These are phyloP conservation scores for Cytospora paraplurivora DNA, from an alignment of 2,329 filamentous ascomycete species.

Conservation along the genomic window DNA sequence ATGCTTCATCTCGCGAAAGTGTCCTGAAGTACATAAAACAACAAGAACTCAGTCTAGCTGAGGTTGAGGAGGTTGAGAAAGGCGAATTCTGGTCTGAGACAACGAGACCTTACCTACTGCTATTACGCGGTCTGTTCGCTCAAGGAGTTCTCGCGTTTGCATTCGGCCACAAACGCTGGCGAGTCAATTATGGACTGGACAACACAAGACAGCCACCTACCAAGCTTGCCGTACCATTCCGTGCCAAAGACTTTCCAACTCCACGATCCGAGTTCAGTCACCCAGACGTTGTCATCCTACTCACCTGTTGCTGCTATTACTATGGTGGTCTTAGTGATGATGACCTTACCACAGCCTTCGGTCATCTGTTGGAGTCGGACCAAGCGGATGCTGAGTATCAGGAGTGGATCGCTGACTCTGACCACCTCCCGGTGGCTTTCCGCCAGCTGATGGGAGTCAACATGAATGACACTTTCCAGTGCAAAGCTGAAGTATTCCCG, in stretches of 20 bases:
- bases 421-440: conserved; percentile 41
- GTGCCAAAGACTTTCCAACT: conserved; percentile 60
- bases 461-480: conserved; percentile 55
- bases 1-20: background rate
- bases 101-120: conserved; percentile 42
- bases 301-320: conserved; percentile 61
- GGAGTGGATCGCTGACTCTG: conserved; percentile 46
- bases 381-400: conserved; percentile 55
- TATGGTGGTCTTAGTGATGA: conserved; percentile 55
- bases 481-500: conserved; percentile 53
- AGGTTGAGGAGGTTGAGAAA: conserved; percentile 42
- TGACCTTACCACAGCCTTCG: conserved; percentile 51
- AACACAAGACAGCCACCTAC: conserved; percentile 45
- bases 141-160: conserved; percentile 56
- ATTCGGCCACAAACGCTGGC: conserved; percentile 61
- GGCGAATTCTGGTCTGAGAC: conserved; percentile 41
- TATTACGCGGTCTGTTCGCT: conserved; percentile 59
- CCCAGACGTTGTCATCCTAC: conserved; percentile 57
- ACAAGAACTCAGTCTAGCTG: conserved; percentile 32
- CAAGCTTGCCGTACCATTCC: conserved; percentile 59
- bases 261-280: conserved; percentile 63
- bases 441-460: conserved; percentile 56
- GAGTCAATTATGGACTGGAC: conserved; percentile 65
- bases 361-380: conserved; percentile 52
- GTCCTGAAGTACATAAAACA: conserved; percentile 47